Conservation (phyloP, 768 basidiomycete species). For the Lactarius pseudohatsudake region DNA sequence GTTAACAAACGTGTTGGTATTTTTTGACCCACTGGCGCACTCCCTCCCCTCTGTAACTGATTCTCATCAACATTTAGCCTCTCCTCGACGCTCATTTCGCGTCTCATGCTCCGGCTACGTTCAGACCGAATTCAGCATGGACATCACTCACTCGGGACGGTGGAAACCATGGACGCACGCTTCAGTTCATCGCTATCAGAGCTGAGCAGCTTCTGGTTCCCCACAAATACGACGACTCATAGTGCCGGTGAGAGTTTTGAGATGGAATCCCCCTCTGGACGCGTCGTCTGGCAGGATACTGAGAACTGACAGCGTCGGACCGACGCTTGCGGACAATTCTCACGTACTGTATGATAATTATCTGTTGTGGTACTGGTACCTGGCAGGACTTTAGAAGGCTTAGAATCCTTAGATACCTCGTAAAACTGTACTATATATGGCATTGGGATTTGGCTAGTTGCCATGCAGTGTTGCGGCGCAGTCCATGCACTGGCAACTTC, state of each 20-base stretch:
- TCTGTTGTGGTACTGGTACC: background rate
- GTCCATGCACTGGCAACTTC: no score
- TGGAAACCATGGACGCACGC: background rate
- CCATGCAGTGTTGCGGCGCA: no score
- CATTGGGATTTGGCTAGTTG: no score
- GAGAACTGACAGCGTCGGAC: slow-evolving; percentile 32
- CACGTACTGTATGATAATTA: background rate
- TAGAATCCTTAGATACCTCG: no score
- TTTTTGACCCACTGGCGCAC: background rate
- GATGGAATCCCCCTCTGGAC: background rate
- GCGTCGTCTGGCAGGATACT: background rate
- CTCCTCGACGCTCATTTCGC: slow-evolving; percentile 13
- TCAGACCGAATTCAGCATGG: background rate
- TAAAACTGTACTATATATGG: no score
- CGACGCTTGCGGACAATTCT: background rate
- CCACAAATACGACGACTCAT: background rate
- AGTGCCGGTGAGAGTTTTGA: background rate
- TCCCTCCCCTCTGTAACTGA: background rate
- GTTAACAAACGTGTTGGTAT: slow-evolving; percentile 7
- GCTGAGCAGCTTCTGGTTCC: background rate
- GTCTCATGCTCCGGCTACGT: slow-evolving; percentile 5
- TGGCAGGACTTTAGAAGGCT: no score
- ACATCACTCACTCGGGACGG: background rate
- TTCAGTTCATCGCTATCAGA: background rate
- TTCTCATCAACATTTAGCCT: background rate